These are phyloP conservation scores for Penicillium canescens DNA, from an alignment of 495 filamentous ascomycete genomes.

Conservation along the genomic window DNA sequence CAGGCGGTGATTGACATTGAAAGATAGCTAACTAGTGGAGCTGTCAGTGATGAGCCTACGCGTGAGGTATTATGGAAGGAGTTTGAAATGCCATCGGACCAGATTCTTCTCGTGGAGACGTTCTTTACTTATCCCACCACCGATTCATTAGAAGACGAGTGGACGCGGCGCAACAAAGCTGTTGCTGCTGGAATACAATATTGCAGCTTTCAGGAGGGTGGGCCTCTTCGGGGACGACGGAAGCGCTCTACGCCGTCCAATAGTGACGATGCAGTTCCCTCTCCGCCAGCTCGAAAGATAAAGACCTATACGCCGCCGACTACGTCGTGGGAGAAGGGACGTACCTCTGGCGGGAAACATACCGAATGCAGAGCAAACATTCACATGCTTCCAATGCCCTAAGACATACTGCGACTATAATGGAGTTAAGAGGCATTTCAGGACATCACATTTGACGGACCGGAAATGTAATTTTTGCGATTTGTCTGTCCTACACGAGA, in stretches of 20 bases:
- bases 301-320: conserved; percentile 10
- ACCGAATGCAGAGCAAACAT: conserved; percentile 11
- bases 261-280: conserved; percentile 11
- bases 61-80: conserved; percentile 19
- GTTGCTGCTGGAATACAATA: conserved; percentile 18
- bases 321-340: conserved; percentile 8
- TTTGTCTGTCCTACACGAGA: conserved; percentile 13
- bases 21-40: conserved; percentile 19
- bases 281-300: conserved; percentile 16
- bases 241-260: conserved; percentile 22
- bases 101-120: conserved; percentile 26
- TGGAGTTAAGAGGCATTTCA: conserved; percentile 18
- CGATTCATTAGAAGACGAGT: conserved; percentile 24
- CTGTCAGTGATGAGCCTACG: conserved; percentile 16
- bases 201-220: conserved; percentile 23
- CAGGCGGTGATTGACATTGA: conserved; percentile 28
- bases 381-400: conserved; percentile 20
- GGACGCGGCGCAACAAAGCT: conserved; percentile 22
- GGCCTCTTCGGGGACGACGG: conserved; percentile 23
- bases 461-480: conserved; percentile 17
- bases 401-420: conserved; percentile 16
- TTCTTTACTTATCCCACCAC: conserved; percentile 31
- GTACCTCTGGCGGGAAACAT: conserved; percentile 7
- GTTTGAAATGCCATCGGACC: conserved; percentile 16
- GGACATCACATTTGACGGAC: conserved; percentile 12